Conservation (phyloP, 441 rosid genomes). For the Erodium trifolium region DNA sequence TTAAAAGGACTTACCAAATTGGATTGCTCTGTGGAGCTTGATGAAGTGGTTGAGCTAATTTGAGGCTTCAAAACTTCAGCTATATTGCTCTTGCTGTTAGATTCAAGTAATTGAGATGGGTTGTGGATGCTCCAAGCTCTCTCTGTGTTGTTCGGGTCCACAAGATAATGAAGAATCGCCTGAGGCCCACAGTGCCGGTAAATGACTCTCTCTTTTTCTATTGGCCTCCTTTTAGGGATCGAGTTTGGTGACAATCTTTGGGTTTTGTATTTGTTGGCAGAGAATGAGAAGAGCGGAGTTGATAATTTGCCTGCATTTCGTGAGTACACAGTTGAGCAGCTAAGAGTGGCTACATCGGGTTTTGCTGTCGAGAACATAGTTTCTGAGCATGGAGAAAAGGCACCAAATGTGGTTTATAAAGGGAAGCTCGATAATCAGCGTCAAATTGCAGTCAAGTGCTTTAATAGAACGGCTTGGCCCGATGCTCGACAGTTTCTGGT, state of each 20-base stretch:
- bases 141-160: conserved; percentile 34
- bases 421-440: conserved; percentile 19
- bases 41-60: neutral
- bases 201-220: conserved; percentile 16
- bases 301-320: conserved; percentile 41
- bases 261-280: conserved; percentile 27
- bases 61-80: neutral
- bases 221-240: conserved; percentile 7
- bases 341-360: conserved; percentile 48
- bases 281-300: conserved; percentile 37
- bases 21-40: neutral
- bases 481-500: conserved; percentile 62
- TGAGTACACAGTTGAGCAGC: conserved; percentile 49
- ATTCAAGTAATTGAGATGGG: conserved; percentile 37
- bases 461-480: conserved; percentile 59
- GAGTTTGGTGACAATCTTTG: conserved; percentile 14
- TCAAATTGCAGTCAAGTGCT: conserved; percentile 52
- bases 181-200: conserved; percentile 33
- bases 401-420: conserved; percentile 52
- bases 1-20: neutral
- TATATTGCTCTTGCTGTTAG: neutral
- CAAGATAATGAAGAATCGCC: conserved; percentile 28
- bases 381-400: conserved; percentile 50
- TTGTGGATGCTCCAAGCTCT: conserved; percentile 43
- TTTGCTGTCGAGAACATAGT: conserved; percentile 18